Evolutionary conservation across 257 asterid species (phyloP), one percentile per base, ranked within the genome.

Genomic region (Ehretia macrophylla): DNA sequence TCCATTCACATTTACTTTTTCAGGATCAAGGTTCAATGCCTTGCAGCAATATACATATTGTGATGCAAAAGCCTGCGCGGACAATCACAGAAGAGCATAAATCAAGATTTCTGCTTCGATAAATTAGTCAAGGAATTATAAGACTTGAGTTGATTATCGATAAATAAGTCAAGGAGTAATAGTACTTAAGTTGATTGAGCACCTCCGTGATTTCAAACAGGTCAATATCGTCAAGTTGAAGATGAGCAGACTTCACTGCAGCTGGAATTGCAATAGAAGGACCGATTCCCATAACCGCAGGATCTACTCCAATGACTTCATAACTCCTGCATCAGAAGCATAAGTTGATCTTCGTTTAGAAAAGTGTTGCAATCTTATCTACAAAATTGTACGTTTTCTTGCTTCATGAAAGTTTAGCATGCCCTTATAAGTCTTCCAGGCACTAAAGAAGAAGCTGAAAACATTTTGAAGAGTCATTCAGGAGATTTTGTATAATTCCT

Each of bases 211-310:
- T 90, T 75, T 87, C 98, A 48, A 83, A 90, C 74, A 90, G 65
- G 63, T 79, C 83, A 45, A 90, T 79, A 69, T 90, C 87, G 32
- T 59, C 54, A 12, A 87, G 63, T 46, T 78, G 67, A 51, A 90
- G 95, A 58, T 94, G 88, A 54, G 98, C 98, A 67, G 94, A 78
- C 74, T 90, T 87, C 48, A 78, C 87, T n/a, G 98, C 96, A 52
- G 90, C 91, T 20, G 98, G 98, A 70, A 90, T 90, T 56, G 98
- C 96, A 58, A 83, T 83, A 17, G 96, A 94, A 10, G 98, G 98
- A 23, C 98, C 98, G 11, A 90, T 74, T 39, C 98, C 98, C 95
- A 85, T 90, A 35, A 90, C 89, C 14, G 89, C 88, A 48, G 98
- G 98, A 52, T 87, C 98, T 75, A 90, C 98, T 21, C 98, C 98